A percentile compares a stretch with the other conserved stretches of the same genome.
phyloP scores from a whole-genome alignment of 2,329 filamentous ascomycete species.

The Ophiosphaerella korrae region DNA sequence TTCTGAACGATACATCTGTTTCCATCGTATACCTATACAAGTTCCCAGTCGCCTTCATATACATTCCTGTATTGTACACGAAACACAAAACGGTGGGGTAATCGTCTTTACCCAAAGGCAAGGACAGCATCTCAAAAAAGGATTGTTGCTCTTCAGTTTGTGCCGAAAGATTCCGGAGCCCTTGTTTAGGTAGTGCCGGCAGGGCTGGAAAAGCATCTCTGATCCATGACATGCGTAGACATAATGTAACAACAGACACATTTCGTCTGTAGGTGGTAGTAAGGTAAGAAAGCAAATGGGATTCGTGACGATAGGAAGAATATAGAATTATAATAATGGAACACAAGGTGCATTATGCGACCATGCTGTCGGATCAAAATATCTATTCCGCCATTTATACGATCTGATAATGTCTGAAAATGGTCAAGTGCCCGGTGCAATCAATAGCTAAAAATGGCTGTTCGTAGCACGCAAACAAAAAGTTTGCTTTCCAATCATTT shows the following conservation, averaged over 20 bases:
- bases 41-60: too few species aligned
- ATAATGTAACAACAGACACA: not conserved
- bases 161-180: not conserved
- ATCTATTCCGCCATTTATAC: not conserved
- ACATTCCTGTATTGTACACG: not conserved
- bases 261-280: not conserved
- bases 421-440: not conserved
- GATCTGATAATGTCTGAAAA: not conserved
- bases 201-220: not conserved
- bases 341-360: too few species aligned
- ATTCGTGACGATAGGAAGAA: too few species aligned
- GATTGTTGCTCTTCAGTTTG: not conserved
- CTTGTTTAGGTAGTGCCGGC: not conserved
- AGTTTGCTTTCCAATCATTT: not conserved
- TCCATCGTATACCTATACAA: too few species aligned
- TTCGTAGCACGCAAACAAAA: not conserved
- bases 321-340: too few species aligned
- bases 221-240: not conserved
- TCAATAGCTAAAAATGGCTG: not conserved
- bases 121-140: not conserved
- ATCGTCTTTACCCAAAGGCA: not conserved
- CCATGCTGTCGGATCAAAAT: not conserved
- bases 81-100: not conserved
- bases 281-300: not conserved
- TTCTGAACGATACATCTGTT: too few species aligned